Base-by-base conservation (phyloP, 2,329 filamentous ascomycete genomes). In the Rugonectria rugulosa region DNA sequence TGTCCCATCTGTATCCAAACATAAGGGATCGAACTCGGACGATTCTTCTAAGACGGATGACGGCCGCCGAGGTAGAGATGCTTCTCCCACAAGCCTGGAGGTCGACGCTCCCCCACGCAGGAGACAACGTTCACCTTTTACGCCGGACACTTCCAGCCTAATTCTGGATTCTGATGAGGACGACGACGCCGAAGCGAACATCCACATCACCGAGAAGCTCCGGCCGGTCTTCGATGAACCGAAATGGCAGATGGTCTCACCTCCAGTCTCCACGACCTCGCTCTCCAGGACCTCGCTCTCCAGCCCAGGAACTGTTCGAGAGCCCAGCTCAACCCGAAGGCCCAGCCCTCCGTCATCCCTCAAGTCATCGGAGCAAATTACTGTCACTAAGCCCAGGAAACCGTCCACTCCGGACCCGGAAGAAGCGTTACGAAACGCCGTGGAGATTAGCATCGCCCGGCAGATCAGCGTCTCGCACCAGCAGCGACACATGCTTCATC, bases 381-480 rank as follows among this genome's bases (percentile, higher is more conserved):
- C 41, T 21, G 53, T 62, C 53, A 27, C 37, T 31, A 59, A 47
- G 37, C 49, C 49, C 5, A 43, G 36, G 10, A 36, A 47, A 26
- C 52, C 23, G 6, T 44, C 60, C 12, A 66, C 59, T 14, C 14
- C 49, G 7, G 55, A 67, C 17, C 57, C 65, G 7, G 61, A 63
- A 2, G 62, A 66, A 19, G 77, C 74, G 6, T 70, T 83, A 12
- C 79, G 81, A 59, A 79, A 79, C 37, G 83, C 86, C 2, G 85
- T 87, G 4, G 83, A 88, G 70, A 78, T 88, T 40, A 88, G 86
- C 2, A 89, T 90, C 62, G 87, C 87, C 0, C 78, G 88, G 2
- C 86, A 89, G 68, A 88, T 90, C 61, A 88, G 83, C 61, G 76
- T 89, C 21, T 88, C 85, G 11, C 75, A 81, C 11, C 79, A 86